Evolutionary conservation across 441 rosid species (phyloP), one percentile per base, ranked within the genome.

Genomic region (Mallotus japonicus): DNA sequence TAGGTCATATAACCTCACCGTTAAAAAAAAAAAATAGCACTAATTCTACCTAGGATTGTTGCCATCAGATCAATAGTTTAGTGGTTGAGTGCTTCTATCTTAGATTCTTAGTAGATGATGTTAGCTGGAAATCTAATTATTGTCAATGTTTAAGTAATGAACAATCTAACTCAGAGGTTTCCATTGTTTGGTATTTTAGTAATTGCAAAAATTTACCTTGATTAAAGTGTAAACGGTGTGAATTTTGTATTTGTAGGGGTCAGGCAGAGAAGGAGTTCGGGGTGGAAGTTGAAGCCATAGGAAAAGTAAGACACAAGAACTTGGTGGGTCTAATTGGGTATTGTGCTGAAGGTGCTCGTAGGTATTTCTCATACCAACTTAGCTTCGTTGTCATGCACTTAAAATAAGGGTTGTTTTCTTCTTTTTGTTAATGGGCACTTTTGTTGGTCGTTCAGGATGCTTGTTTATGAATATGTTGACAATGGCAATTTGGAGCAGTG

Each of bases 401-500:
- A 49, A 15, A 54, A 61, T 12, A n/a, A 40, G 1, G n/a, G 22
- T 3, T 37, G 0, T 44, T 47, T 22, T 28, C 6, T 72, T 57
- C 24, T 22, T 42, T 28, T 62, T 70, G 19, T 22, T 37, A 17
- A 64, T 55, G 50, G 62, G 15, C 40, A 49, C 54, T 46, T 70
- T 37, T 40, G 28, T 22, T 79, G 58, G 60, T 57, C 55, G 10
- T 72, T 72, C 81, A 93, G 98, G 91, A 86, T 94, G 93, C 98
- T 94, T 71, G 92, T 94, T 69, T 94, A 94, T 53, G 98, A 94
- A 79, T 94, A 90, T 53, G 85, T 94, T 19, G 92, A 92, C 75
- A 94, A 94, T 76, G 98, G 96, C 59, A 94, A 92, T 81, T 85
- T 94, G 88, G 98, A 94, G 89, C 97, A 94, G 79, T 92, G 98